phyloP scores from a whole-genome alignment of 345 rosid genomes.

The Tarenaya hassleriana region DNA sequence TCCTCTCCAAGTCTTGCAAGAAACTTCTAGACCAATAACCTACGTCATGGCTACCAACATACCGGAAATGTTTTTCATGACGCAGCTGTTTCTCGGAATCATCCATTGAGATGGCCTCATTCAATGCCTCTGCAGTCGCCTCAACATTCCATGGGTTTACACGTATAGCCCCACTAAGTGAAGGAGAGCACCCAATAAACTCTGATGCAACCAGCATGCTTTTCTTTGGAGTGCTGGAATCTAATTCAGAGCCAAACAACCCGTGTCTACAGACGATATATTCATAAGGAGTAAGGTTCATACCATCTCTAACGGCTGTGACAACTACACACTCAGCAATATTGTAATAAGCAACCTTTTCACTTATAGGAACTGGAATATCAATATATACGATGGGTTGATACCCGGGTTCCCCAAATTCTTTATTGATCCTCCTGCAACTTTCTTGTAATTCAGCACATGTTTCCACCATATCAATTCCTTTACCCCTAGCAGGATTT shows the following conservation, averaged over 20 bases:
- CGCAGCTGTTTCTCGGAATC: constrained; percentile 40
- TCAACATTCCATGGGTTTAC: constrained; percentile 41
- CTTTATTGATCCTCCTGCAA: constrained; percentile 33
- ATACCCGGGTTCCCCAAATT: constrained; percentile 34
- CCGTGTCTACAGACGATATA: constrained; percentile 36
- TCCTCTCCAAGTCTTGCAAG: constrained; percentile 37
- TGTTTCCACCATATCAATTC: constrained; percentile 24
- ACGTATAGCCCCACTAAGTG: constrained; percentile 36
- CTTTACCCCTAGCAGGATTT: constrained; percentile 36
- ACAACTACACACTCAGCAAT: constrained; percentile 35
- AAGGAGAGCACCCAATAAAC: constrained; percentile 38
- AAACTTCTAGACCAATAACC: constrained; percentile 37
- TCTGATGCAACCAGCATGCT: constrained; percentile 37
- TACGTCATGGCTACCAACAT: constrained; percentile 35
- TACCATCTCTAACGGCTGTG: constrained; percentile 38
- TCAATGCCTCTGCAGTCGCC: constrained; percentile 33
- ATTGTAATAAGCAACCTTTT: constrained; percentile 30
- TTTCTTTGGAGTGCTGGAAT: constrained; percentile 33
- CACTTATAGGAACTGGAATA: constrained; percentile 27
- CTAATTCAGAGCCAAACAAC: constrained; percentile 32
- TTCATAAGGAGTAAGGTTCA: constrained; percentile 37
- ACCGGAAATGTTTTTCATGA: constrained; percentile 86
- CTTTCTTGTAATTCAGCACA: constrained; percentile 29
- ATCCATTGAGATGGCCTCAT: constrained; percentile 32
- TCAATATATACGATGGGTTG: constrained; percentile 31